Evolutionary conservation across 306 rosid species (phyloP), one percentile per base, ranked within the genome.

Genomic region (Oemleria cerasiformis): DNA sequence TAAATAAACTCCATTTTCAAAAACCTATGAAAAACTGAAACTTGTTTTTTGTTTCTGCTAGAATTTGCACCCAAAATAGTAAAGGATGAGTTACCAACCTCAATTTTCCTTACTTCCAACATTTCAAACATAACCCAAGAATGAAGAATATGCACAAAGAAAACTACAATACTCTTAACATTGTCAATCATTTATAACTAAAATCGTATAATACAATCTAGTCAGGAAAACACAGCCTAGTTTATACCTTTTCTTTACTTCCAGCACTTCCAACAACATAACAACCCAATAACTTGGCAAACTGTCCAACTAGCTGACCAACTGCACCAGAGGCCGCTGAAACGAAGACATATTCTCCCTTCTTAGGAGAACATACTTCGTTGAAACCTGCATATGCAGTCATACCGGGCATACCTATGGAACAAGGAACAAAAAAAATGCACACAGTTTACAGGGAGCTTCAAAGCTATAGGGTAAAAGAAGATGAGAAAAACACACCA

Each of bases 241-340:
- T 59, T 59, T 59, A 59, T 25, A 78, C 79, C 79, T 79, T 74
- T 34, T 63, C 45, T 56, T 79, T 21, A 56, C 73, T 74, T 45
- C 83, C 83, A 40, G 83, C 83, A 64, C 83, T 74, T 11, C 83
- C 83, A 47, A 79, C 83, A 63, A 79, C 83, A 13, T 74, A 68
- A 41, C 83, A 79, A 2, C 83, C 83, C 67, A 23, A 16, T 56
- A 79, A 55, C 30, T 79, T 79, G 1, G 83, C 79, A 9, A 68
- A 40, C n/a, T 81, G 85, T n/a, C 82, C 85, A 36, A 77, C 85
- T 2, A 77, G 54, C 64, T 81, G 79, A 54, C 85, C 85, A 7
- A 77, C 70, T 8, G 79, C 85, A 15, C 85, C 81, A 55, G 78
- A 63, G 34, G 85, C 85, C 0, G 79, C 75, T 16, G 81, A 81